Conservation (phyloP, 768 basidiomycete species). For the Trametes meyenii region DNA sequence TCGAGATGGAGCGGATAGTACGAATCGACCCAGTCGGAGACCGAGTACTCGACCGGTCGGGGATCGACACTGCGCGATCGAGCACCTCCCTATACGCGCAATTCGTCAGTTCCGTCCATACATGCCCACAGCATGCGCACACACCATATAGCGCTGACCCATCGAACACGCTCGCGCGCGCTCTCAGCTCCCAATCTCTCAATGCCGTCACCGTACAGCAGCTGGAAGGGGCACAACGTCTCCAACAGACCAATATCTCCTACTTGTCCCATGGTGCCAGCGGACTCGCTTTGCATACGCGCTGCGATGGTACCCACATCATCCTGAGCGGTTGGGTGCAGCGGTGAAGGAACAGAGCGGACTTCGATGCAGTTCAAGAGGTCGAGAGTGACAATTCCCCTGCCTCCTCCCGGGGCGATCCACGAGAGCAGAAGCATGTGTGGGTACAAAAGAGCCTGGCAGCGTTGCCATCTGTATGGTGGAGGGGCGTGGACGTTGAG, state of each 20-base stretch:
- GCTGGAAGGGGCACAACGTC: constrained; percentile 85
- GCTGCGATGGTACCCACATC: constrained; percentile 90
- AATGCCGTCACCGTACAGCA: constrained; percentile 87
- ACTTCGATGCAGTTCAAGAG: constrained; percentile 86
- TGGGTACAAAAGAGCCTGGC: constrained; percentile 81
- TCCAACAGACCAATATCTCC: constrained; percentile 54
- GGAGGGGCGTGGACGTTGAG: constrained; percentile 86
- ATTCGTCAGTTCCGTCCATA: constrained; percentile 2
- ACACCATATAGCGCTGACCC: constrained; percentile 91
- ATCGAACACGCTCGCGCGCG: constrained; percentile 80
- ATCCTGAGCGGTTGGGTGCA: constrained; percentile 77
- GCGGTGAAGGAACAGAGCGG: constrained; percentile 78
- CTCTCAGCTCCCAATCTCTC: constrained; percentile 91
- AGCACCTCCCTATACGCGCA: constrained; percentile 67
- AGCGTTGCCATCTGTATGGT: constrained; percentile 81
- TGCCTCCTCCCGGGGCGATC: constrained; percentile 80
- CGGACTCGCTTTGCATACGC: constrained; percentile 52
- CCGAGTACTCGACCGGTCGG: constrained; percentile 49
- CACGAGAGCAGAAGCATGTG: constrained; percentile 85
- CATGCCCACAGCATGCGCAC: constrained; percentile 31
- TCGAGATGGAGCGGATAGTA: constrained; percentile 62
- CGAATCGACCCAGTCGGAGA: constrained; percentile 64
- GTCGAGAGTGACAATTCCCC: constrained; percentile 86
- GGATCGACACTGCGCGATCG: constrained; percentile 59
- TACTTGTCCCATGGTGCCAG: constrained; percentile 42